These are phyloP conservation scores for Meredithiella fracta DNA, from an alignment of 2,329 filamentous ascomycete genomes.

Conservation along the genomic window DNA sequence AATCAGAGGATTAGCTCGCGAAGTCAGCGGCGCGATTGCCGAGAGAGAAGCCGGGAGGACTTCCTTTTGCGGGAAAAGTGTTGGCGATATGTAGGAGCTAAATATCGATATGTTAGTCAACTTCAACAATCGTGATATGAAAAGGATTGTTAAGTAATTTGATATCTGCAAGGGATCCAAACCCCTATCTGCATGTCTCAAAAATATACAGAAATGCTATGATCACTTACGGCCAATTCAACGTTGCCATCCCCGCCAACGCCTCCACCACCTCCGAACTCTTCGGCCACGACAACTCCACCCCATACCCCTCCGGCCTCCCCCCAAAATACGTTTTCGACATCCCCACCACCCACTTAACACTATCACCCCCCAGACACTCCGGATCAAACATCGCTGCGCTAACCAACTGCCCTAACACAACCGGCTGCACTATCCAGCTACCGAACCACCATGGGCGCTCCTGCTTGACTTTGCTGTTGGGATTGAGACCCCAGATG, in stretches of 20 bases:
- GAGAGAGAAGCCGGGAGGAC: slow-evolving; percentile 50
- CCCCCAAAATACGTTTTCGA: slow-evolving; percentile 66
- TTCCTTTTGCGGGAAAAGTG: slow-evolving; percentile 59
- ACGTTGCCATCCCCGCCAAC: slow-evolving; percentile 61
- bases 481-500: slow-evolving; percentile 49
- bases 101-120: too few relatives aligned
- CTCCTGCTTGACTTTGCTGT: too few relatives aligned
- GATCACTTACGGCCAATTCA: slow-evolving; percentile 64
- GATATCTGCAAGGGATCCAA: too few relatives aligned
- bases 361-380: slow-evolving; percentile 41
- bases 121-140: too few relatives aligned
- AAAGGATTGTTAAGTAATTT: too few relatives aligned
- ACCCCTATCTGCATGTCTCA: neutral
- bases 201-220: neutral
- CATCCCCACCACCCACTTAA: slow-evolving; percentile 46
- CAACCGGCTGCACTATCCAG: slow-evolving; percentile 64
- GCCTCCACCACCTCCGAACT: slow-evolving; percentile 64
- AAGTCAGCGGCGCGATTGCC: slow-evolving; percentile 59
- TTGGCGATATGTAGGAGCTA: slow-evolving; percentile 66
- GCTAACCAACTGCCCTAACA: slow-evolving; percentile 60
- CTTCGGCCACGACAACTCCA: slow-evolving; percentile 54
- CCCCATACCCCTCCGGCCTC: slow-evolving; percentile 52
- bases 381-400: slow-evolving; percentile 63
- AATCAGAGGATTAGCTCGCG: slow-evolving; percentile 74
- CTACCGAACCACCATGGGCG: slow-evolving; percentile 71